These are phyloP conservation scores for Lignosus rhinocerotis DNA, from an alignment of 1,284 basidiomycete genomes.

Conservation along the genomic window DNA sequence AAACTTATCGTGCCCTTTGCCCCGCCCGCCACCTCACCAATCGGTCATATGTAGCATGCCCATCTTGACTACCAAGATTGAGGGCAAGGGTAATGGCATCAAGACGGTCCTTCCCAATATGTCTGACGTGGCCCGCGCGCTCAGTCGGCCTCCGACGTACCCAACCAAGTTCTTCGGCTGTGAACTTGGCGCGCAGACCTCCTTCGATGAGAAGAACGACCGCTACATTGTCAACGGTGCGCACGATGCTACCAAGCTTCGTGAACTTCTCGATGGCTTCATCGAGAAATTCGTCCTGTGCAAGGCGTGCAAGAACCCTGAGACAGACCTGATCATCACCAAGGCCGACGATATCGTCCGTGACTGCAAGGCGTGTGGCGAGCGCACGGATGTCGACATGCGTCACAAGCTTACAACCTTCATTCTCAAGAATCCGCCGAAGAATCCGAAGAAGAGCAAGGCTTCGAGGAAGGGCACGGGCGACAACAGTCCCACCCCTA, in stretches of 20 bases:
- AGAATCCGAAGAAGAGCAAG: conserved; percentile 81
- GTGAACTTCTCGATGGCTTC: conserved; percentile 95
- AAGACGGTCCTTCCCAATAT: conserved; percentile 99
- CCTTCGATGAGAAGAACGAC: conserved; percentile 95
- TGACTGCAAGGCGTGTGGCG: conserved; percentile 98
- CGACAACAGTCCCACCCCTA: conserved; percentile 30
- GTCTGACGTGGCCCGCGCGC: conserved; percentile 95
- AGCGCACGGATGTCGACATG: conserved; percentile 93
- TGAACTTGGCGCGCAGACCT: conserved; percentile 97
- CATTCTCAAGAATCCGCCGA: conserved; percentile 97
- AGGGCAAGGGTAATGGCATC: conserved; percentile 99
- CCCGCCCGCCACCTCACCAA: conserved; percentile 3
- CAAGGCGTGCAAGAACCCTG: conserved; percentile 98
- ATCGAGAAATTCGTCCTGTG: conserved; percentile 99
- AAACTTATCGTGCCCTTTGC: not conserved
- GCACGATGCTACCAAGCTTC: conserved; percentile 89
- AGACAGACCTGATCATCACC: conserved; percentile 94
- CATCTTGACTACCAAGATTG: conserved; percentile 92
- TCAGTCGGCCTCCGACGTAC: conserved; percentile 93
- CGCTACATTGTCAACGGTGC: conserved; percentile 99
- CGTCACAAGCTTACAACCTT: conserved; percentile 96
- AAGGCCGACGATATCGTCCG: conserved; percentile 89
- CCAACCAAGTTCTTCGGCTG: conserved; percentile 99
- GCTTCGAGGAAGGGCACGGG: conserved; percentile 45
- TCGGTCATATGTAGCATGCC: conserved; percentile 74